Evolutionary conservation across 371 early-diverging fungal species (phyloP).

Genomic region (Mortierella sp.): DNA sequence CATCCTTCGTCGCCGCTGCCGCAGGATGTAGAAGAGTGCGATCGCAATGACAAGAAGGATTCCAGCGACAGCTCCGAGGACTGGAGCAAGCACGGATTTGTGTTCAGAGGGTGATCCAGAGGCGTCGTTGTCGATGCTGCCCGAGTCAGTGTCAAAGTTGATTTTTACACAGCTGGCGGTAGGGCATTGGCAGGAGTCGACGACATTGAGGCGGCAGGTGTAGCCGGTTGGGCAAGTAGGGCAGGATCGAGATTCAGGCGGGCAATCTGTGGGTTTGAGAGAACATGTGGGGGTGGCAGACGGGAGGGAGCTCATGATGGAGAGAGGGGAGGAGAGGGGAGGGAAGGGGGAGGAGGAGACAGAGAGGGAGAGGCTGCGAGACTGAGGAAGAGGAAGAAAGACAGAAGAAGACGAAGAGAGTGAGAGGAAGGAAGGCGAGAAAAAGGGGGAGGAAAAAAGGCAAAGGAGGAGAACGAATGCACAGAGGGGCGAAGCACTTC

Average conservation of each 20-base stretch:
- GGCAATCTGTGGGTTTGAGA: conserved; percentile 2
- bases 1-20: conserved; percentile 3
- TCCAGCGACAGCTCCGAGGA: conserved; percentile 26
- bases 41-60: conserved; percentile 6
- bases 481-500: too few species aligned
- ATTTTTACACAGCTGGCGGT: conserved; percentile 30
- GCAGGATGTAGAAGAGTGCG: conserved; percentile 9
- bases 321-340: background rate
- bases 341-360: background rate
- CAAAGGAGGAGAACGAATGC: background rate
- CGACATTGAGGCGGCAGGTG: conserved; percentile 26
- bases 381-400: background rate
- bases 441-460: background rate
- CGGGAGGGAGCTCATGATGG: background rate
- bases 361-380: conserved; percentile 1
- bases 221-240: conserved; percentile 23
- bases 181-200: conserved; percentile 36
- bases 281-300: conserved; percentile 17
- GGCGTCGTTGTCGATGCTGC: background rate
- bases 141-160: conserved; percentile 24
- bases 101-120: background rate
- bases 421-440: background rate
- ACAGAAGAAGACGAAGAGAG: background rate
- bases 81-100: conserved; percentile 21
- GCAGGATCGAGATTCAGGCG: conserved; percentile 15